Evolutionary conservation across 2,329 filamentous ascomycete species (phyloP), one percentile per base, ranked within the genome.

Genomic region (Trichoderma sp.): DNA sequence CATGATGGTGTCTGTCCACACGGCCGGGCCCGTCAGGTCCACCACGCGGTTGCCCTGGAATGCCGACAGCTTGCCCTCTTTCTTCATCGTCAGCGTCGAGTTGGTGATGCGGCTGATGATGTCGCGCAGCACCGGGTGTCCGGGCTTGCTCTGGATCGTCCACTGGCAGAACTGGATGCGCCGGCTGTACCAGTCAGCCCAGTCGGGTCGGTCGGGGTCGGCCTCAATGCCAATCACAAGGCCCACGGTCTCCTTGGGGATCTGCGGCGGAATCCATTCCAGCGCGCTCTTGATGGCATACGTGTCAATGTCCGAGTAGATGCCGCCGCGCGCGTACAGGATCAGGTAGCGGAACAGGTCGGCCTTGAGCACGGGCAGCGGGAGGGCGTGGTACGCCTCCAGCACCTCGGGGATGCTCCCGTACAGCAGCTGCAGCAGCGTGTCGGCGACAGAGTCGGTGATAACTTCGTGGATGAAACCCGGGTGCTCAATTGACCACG

Each of bases 101-200:
- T 93, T 87, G 0, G 95, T 97, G 78, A 99, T 95, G 75, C 91
- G 92, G 15, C 92, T 87, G 36, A 99, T 94, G 73, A 97, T 89
- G 73, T 98, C 93, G 73, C 95, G 90, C 72, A 99, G 87, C 13
- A 97, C 90, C 0, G 96, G 96, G 80, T 99, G 96, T 12, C 96
- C 96, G 0, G 95, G 92, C 82, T 99, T 99, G 71, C 93, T 86
- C 82, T 98, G 95, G 74, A 99, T 98, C 1, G 96, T 99, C 96
- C 96, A 99, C 81, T 99, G 96, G 83, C 96, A 99, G 82, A 99
- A 98, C 80, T 98, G 96, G 73, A 99, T 95, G 74, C 95, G 90
- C 72, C 96, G 92, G 74, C 94, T 96, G 85, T 98, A 99, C 96
- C 95, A 98, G 1, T 97, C 86, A 43, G 90, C 88, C 96, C 96